Percentiles rank a stretch among this genome's conserved stretches.
Conservation (phyloP, 768 basidiomycete genomes). For the Boletus bicolor region DNA sequence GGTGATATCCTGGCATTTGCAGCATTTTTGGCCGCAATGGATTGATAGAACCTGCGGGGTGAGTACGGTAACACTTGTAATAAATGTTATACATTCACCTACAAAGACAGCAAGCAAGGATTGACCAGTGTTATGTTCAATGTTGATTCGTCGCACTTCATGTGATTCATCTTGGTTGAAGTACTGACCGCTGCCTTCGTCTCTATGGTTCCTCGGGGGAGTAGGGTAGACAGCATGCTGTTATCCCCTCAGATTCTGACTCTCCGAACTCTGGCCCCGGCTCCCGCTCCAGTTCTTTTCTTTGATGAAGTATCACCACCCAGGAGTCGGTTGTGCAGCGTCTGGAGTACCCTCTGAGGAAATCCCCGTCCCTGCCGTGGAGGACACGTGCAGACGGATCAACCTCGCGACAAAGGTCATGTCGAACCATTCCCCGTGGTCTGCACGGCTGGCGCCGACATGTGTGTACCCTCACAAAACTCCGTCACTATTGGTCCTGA, state of each 20-base stretch:
- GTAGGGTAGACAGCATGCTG: no score
- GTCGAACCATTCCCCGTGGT: background rate
- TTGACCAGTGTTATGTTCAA: no score
- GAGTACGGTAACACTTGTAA: constrained; percentile 24
- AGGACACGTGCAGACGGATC: background rate
- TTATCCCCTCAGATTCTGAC: no score
- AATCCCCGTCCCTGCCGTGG: background rate
- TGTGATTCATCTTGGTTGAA: no score
- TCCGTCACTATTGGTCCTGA: no score
- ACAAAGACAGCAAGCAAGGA: no score
- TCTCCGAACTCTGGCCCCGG: no score
- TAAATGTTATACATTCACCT: no score
- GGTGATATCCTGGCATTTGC: constrained; percentile 90
- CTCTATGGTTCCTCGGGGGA: no score
- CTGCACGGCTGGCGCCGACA: background rate
- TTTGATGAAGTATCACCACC: background rate
- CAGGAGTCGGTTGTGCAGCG: background rate
- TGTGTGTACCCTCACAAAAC: background rate
- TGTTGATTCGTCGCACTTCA: no score
- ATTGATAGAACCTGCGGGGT: constrained; percentile 81
- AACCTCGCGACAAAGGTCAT: background rate
- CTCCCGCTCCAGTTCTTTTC: background rate
- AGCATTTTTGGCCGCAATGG: constrained; percentile 89
- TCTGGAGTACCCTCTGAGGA: background rate
- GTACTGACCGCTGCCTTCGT: no score